Evolutionary conservation across 2,329 filamentous ascomycete genomes (phyloP).

Genomic region (Penicillium italicum): DNA sequence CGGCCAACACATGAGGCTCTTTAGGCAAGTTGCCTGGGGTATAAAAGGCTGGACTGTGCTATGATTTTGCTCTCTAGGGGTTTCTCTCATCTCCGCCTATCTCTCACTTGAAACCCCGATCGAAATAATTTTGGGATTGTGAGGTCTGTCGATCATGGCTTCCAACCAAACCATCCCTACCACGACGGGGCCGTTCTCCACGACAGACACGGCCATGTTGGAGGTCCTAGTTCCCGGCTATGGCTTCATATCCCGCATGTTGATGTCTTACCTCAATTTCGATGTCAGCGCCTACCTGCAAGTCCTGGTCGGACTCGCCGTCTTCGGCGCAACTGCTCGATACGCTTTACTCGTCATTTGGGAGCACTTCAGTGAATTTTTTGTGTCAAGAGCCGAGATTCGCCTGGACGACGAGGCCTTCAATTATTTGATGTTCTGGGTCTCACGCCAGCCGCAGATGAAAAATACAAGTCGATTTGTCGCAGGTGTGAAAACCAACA

Average conservation of each 20-base stretch:
- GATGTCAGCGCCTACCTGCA: slow-evolving; percentile 63
- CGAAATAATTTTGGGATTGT: neutral
- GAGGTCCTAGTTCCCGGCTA: slow-evolving; percentile 66
- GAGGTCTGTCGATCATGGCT: slow-evolving; percentile 13
- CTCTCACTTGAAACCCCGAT: neutral
- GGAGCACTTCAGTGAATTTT: slow-evolving; percentile 50
- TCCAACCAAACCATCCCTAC: slow-evolving; percentile 15
- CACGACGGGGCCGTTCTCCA: slow-evolving; percentile 10
- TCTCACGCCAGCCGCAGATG: slow-evolving; percentile 60
- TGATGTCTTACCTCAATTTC: slow-evolving; percentile 57
- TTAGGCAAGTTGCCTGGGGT: neutral
- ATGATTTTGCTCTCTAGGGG: neutral
- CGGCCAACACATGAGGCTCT: slow-evolving; percentile 7
- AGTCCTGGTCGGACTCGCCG: slow-evolving; percentile 50
- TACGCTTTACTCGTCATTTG: slow-evolving; percentile 52
- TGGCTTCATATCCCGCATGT: slow-evolving; percentile 52
- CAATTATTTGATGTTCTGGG: slow-evolving; percentile 69
- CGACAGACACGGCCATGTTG: slow-evolving; percentile 39
- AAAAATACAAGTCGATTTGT: slow-evolving; percentile 59
- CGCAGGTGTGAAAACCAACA: slow-evolving; percentile 58
- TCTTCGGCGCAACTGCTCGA: slow-evolving; percentile 51
- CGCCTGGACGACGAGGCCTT: slow-evolving; percentile 69
- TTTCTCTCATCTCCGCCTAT: neutral
- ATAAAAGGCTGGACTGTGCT: neutral
- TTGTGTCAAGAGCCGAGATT: slow-evolving; percentile 65